Evolutionary conservation across 495 filamentous ascomycete species (phyloP), one percentile per base, ranked within the genome.

Genomic region (Neurospora sp.): DNA sequence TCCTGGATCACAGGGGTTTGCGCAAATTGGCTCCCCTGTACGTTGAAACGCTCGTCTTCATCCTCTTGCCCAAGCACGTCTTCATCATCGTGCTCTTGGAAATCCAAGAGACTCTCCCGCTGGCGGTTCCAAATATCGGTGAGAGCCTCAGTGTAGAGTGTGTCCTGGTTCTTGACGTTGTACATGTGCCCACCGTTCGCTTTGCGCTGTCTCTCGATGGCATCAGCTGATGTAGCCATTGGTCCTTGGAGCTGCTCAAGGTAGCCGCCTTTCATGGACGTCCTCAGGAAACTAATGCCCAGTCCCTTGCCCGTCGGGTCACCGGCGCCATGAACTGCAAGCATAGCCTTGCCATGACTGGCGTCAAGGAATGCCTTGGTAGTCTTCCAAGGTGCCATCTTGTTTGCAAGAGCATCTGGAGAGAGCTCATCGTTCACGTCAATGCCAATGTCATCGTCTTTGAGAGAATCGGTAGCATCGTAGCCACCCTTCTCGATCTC

Each of bases 261-360:
- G 83, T 96, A 99, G 3, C 96, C 96, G 69, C 96, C 96, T 81
- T 99, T 99, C 96, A 99, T 99, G 14, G 93, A 96, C 0, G 93
- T 97, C 77, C 94, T 92, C 76, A 99, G 91, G 80, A 98, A 97
- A 79, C 91, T 97, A 84, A 98, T 95, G 3, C 93, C 96, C 72
- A 97, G 90, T 3, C 96, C 96, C 76, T 93, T 92, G 12, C 94
- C 93, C 9, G 94, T 96, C n/a, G 96, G 96, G 79, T 99, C 96
- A 39, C 96, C 96, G 75, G 94, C 91, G 20, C 96, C 96, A 77
- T 98, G 93, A 11, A 99, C 89, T 73, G 92, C 89, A 66, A 99
- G 88, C 96, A 99, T 99, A 10, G 96, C 96, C 80, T 99, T 99
- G 39, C 94, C 93, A 76, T 94, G 89, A 37, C 94, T 94, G 16